These are phyloP conservation scores for Syzygium grande DNA, from an alignment of 345 rosid species.

Conservation along the genomic window DNA sequence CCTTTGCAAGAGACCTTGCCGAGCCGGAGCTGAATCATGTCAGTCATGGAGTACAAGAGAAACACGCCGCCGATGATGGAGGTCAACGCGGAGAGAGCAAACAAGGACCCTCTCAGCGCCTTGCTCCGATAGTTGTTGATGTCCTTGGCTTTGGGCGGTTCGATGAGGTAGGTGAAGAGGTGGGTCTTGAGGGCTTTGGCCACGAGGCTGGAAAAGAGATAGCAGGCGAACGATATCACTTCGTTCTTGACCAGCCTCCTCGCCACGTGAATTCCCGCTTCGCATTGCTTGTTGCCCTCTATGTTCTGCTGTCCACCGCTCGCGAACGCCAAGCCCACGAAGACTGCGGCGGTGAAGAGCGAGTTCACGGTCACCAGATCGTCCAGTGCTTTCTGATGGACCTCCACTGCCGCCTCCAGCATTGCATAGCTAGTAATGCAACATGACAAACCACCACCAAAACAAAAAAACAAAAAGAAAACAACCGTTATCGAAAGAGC, in stretches of 20 bases:
- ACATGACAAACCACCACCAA: not conserved
- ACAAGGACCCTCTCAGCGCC: not conserved
- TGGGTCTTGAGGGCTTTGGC: conserved; percentile 26
- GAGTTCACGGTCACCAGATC: conserved; percentile 31
- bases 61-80: not conserved
- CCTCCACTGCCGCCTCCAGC: not conserved
- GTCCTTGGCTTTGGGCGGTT: rapidly evolving
- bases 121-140: rapidly evolving
- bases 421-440: not conserved
- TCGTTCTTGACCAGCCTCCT: conserved; percentile 16
- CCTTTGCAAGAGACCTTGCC: not conserved
- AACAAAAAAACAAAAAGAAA: not conserved
- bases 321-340: conserved; percentile 22
- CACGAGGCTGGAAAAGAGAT: conserved; percentile 24
- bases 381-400: conserved; percentile 14
- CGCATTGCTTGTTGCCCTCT: conserved; percentile 12
- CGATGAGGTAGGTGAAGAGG: not conserved
- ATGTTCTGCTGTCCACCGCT: conserved; percentile 4
- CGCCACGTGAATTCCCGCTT: not conserved
- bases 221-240: conserved; percentile 21
- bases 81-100: not conserved
- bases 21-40: not conserved
- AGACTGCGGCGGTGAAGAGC: conserved; percentile 30
- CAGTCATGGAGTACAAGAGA: not conserved
- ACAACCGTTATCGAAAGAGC: not conserved